Conservation (phyloP, 129 eudicot genomes). For the Sambucus nigra region DNA sequence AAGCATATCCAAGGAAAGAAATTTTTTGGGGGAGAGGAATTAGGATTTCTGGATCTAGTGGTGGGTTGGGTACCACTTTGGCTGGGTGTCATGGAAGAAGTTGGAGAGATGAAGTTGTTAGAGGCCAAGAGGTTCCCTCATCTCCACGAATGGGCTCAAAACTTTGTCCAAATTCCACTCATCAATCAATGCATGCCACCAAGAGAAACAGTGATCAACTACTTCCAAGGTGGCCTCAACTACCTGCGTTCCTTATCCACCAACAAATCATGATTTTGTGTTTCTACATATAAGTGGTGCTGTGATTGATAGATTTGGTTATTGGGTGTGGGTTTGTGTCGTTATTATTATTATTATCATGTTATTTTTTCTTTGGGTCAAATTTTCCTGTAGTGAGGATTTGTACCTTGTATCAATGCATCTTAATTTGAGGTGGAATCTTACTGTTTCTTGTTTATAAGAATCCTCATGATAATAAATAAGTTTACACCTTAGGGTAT, state of each 20-base stretch:
- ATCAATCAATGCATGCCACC: slow-evolving; percentile 17
- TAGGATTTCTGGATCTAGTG: slow-evolving; percentile 23
- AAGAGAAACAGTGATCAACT: slow-evolving; percentile 10
- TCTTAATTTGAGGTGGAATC: no score
- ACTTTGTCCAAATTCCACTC: slow-evolving; percentile 15
- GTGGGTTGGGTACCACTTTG: slow-evolving; percentile 10
- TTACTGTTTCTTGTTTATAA: no score
- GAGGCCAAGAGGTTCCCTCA: slow-evolving; percentile 17
- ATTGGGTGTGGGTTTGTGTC: no score
- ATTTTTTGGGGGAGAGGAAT: slow-evolving; percentile 18
- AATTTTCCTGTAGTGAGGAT: no score
- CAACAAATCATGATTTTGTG: not conserved
- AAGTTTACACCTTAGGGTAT: no score
- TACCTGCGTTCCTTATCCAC: slow-evolving; percentile 20
- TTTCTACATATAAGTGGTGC: no score
- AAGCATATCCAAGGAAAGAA: slow-evolving; percentile 18
- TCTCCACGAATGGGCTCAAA: slow-evolving; percentile 18
- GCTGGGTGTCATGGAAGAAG: slow-evolving; percentile 21
- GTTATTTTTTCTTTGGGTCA: no score
- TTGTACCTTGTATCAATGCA: no score
- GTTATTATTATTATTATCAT: no score
- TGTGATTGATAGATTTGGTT: no score
- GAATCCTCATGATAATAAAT: no score
- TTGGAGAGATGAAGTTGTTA: slow-evolving; percentile 15
- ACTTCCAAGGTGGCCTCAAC: slow-evolving; percentile 11